Percentiles rank a stretch among this genome's conserved stretches.
These are phyloP conservation scores for Phytopythium litorale DNA, from an alignment of 352 stramenopile genomes.

Conservation along the genomic window DNA sequence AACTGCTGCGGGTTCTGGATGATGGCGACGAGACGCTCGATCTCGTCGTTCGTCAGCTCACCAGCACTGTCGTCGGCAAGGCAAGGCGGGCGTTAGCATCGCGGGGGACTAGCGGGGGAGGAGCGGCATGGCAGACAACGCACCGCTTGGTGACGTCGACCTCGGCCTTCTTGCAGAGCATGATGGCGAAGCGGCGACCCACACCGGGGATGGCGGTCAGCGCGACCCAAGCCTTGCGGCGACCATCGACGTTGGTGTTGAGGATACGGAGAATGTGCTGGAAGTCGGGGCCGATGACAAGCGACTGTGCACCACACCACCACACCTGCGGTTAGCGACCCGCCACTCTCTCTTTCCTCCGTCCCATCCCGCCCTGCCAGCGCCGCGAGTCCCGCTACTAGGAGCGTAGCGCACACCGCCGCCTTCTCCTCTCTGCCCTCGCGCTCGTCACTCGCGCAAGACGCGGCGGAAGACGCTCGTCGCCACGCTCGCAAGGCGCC, in stretches of 20 bases:
- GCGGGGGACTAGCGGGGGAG: background rate
- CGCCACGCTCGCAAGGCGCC: no score
- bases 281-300: constrained; percentile 96
- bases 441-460: no score
- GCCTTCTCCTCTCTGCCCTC: no score
- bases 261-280: constrained; percentile 99
- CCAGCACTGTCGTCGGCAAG: constrained; percentile 66
- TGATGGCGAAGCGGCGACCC: constrained; percentile 82
- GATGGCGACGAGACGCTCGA: constrained; percentile 99
- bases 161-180: constrained; percentile 99
- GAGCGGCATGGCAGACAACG: background rate
- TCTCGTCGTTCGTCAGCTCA: constrained; percentile 99
- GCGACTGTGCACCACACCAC: constrained; percentile 43
- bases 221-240: constrained; percentile 90
- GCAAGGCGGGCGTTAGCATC: background rate
- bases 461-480: no score
- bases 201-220: constrained; percentile 86
- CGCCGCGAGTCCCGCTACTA: no score
- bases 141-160: constrained; percentile 98
- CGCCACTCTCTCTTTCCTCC: background rate
- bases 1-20: constrained; percentile 99
- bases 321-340: background rate
- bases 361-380: no score
- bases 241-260: constrained; percentile 99
- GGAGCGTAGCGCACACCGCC: no score